Percentiles rank a stretch among this genome's conserved stretches.
These are phyloP conservation scores for Lodderomyces beijingensis DNA, from an alignment of 1,139 yeast genomes.

Conservation along the genomic window DNA sequence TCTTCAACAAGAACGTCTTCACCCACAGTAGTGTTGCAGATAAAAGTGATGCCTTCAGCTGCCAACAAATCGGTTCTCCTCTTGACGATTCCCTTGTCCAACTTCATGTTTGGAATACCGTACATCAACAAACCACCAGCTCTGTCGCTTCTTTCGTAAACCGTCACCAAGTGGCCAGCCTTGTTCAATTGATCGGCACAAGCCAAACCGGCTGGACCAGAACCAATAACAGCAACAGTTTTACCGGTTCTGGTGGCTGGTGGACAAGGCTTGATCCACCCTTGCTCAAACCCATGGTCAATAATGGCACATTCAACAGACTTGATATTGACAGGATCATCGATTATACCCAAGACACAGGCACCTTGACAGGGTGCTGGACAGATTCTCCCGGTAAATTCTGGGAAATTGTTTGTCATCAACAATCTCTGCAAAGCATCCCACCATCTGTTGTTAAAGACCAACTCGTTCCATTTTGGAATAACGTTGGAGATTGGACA, in stretches of 20 bases:
- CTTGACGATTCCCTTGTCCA: constrained; percentile 88
- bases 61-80: constrained; percentile 88
- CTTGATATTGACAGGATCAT: constrained; percentile 95
- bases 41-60: constrained; percentile 84
- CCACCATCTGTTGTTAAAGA: constrained; percentile 91
- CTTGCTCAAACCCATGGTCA: constrained; percentile 93
- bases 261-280: constrained; percentile 88
- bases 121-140: constrained; percentile 97
- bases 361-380: constrained; percentile 99
- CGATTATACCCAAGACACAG: constrained; percentile 90
- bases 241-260: constrained; percentile 82
- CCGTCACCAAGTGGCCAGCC: constrained; percentile 90
- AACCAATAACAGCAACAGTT: constrained; percentile 82
- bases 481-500: constrained; percentile 96
- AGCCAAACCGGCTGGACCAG: constrained; percentile 97
- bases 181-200: constrained; percentile 95
- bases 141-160: constrained; percentile 91
- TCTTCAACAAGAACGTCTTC: constrained; percentile 73
- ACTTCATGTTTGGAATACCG: constrained; percentile 99
- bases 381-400: constrained; percentile 95
- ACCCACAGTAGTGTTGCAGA: constrained; percentile 76
- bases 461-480: constrained; percentile 97
- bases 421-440: constrained; percentile 88
- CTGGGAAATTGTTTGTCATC: constrained; percentile 98
- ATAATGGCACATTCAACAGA: constrained; percentile 94